These are phyloP conservation scores for Phytophthora macrochlamydospora DNA, from an alignment of 352 stramenopile species.

Conservation along the genomic window DNA sequence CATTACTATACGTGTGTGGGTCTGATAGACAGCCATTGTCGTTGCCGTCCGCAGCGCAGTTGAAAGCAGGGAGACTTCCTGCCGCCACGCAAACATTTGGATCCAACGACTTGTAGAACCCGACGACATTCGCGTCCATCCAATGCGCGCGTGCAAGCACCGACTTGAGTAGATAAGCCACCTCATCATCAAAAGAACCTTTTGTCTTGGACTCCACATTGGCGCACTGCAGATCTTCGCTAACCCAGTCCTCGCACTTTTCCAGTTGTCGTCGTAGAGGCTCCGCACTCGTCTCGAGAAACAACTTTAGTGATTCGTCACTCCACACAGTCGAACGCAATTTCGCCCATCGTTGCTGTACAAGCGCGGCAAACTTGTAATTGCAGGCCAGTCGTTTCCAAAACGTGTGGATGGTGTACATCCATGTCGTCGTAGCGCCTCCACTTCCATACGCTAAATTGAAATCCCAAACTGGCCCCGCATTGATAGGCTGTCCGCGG, in stretches of 20 bases:
- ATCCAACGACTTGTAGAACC: slow-evolving; percentile 48
- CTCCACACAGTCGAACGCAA: slow-evolving; percentile 57
- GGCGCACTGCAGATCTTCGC: slow-evolving; percentile 56
- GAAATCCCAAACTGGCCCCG: slow-evolving; percentile 72
- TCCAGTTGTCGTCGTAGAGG: slow-evolving; percentile 53
- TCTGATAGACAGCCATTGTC: slow-evolving; percentile 53
- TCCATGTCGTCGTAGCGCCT: slow-evolving; percentile 47
- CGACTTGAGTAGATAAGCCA: slow-evolving; percentile 37
- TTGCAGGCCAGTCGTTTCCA: slow-evolving; percentile 74
- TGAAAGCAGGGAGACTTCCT: slow-evolving; percentile 55
- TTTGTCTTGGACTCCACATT: slow-evolving; percentile 42
- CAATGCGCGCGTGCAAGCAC: slow-evolving; percentile 48
- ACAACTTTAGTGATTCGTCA: slow-evolving; percentile 50
- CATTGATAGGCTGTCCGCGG: slow-evolving; percentile 64
- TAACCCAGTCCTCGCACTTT: slow-evolving; percentile 55
- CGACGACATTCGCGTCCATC: slow-evolving; percentile 54
- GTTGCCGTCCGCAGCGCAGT: slow-evolving; percentile 52
- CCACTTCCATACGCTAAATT: slow-evolving; percentile 66
- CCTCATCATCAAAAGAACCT: slow-evolving; percentile 44
- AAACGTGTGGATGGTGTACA: slow-evolving; percentile 57
- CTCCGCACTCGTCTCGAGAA: slow-evolving; percentile 41
- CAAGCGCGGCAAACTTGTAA: slow-evolving; percentile 69
- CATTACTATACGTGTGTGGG: slow-evolving; percentile 43
- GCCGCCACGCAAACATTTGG: slow-evolving; percentile 35
- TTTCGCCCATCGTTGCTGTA: slow-evolving; percentile 57